Evolutionary conservation across 208 protist species (phyloP).

Genomic region (Wallacemonas sp.): DNA sequence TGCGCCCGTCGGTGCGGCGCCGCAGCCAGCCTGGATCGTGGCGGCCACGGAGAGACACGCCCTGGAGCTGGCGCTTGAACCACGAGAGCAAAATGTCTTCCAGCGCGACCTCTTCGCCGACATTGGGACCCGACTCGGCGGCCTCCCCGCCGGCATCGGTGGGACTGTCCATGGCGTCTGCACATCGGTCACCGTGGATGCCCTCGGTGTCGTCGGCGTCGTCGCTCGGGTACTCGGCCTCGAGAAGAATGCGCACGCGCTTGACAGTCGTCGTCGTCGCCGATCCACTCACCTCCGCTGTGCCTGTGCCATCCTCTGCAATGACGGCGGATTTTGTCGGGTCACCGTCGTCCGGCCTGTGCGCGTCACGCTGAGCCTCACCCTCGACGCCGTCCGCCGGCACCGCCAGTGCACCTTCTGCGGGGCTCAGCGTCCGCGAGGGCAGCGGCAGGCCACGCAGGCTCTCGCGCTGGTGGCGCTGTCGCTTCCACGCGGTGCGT

Average conservation of each 20-base stretch:
- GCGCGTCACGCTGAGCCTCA: too few species aligned
- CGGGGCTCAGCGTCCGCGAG: too few species aligned
- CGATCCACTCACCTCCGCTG: neutral
- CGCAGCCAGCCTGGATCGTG: slow-evolving; percentile 54
- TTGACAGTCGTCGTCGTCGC: neutral
- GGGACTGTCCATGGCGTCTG: neutral
- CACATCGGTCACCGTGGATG: neutral
- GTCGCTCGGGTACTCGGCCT: slow-evolving; percentile 9
- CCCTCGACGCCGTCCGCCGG: neutral
- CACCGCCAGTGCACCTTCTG: too few species aligned
- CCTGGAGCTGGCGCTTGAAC: slow-evolving; percentile 51
- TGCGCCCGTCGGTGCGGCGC: slow-evolving; percentile 26
- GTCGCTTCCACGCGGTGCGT: slow-evolving; percentile 16
- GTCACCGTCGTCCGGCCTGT: too few species aligned
- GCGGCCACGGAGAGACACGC: slow-evolving; percentile 34
- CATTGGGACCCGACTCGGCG: slow-evolving; percentile 4
- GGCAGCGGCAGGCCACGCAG: neutral
- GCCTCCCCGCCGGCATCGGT: neutral
- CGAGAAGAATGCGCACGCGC: slow-evolving; percentile 2
- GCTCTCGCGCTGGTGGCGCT: slow-evolving; percentile 10
- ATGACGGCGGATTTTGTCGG: too few species aligned
- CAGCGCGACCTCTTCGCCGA: slow-evolving; percentile 24
- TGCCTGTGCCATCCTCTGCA: too few species aligned
- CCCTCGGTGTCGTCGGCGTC: neutral
- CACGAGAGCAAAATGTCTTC: slow-evolving; percentile 57